phyloP scores from a whole-genome alignment of 352 stramenopile genomes.

The Phytophthora brassicae region DNA sequence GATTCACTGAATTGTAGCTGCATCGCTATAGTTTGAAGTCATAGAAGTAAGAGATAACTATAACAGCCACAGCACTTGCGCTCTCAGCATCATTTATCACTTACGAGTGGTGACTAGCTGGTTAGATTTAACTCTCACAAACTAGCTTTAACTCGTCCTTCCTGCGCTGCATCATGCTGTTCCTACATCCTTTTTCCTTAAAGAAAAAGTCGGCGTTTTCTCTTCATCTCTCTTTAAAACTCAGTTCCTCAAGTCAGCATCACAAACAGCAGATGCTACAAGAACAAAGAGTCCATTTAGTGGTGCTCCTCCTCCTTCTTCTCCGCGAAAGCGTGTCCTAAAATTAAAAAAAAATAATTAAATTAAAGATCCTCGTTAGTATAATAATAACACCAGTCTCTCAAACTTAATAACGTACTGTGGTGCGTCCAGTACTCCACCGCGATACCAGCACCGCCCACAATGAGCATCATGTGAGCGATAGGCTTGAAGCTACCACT shows the following conservation, averaged over 20 bases:
- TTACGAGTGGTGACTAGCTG: conserved; percentile 10
- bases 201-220: too few relatives aligned
- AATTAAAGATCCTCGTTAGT: conserved; percentile 1
- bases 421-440: conserved; percentile 74
- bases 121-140: conserved; percentile 8
- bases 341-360: conserved; percentile 12
- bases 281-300: conserved; percentile 34
- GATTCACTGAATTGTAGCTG: too few relatives aligned
- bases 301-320: conserved; percentile 63
- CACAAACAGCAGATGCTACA: conserved; percentile 8
- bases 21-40: too few relatives aligned
- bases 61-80: conserved; percentile 17
- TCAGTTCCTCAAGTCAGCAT: background rate
- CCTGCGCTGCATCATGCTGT: conserved; percentile 9
- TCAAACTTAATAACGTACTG: conserved; percentile 39
- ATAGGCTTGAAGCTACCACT: conserved; percentile 70
- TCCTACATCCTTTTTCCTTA: conserved; percentile 12
- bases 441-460: conserved; percentile 51
- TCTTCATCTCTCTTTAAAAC: too few relatives aligned
- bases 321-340: conserved; percentile 53
- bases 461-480: conserved; percentile 77
- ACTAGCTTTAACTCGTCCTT: conserved; percentile 15
- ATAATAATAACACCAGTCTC: background rate
- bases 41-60: conserved; percentile 11
- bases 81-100: conserved; percentile 27